Base-by-base conservation (phyloP, 805 yeast genomes). In the Yarrowia sp. region DNA sequence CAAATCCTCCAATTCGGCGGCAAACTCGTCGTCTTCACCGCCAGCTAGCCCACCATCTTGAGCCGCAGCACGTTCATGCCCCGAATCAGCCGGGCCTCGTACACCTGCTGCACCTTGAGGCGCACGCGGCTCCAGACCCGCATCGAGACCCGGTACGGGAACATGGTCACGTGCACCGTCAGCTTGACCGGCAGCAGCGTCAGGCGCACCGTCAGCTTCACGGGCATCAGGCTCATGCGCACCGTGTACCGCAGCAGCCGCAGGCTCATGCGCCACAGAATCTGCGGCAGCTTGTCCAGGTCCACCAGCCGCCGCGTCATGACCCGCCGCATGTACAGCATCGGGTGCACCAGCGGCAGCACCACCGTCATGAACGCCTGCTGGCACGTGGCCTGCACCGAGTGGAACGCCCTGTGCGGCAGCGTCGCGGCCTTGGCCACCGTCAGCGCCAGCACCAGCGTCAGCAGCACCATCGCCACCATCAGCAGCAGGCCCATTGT, bases 311-410 rank as follows among this genome's bases (percentile, higher is more conserved):
- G 32, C 52, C 52, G 50, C 14, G 65, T 45, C 65, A 59, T 59
- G n/a, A 56, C 32, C 16, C 38, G 36, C 16, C 65, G 41, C 65
- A 59, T 59, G 65, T 43, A 59, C 65, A 59, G 52, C 65, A 59
- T 59, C 19, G 65, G 65, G 9, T 59, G 65, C 65, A 59, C 65
- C 52, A 59, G 41, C 19, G 65, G 65, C 12, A 59, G 65, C 52
- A 59, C 52, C 35, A 59, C 32, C 52, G 41, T 42, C 65, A 59
- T 45, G 52, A 59, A 59, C 46, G 52, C 45, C 52, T 59, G 41
- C 52, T 59, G 65, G 52, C 52, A 59, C 38, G 52, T 11, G 42
- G 22, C 14, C 65, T 45, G 40, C n/a, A 59, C 16, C 50, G 14
- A 32, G 40, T 32, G 32, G 38, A 26, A 41, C 36, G 49, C 64